Evolutionary conservation across 1,284 basidiomycete genomes (phyloP), one percentile per base, ranked within the genome.

Genomic region (Dichomitus squalens): DNA sequence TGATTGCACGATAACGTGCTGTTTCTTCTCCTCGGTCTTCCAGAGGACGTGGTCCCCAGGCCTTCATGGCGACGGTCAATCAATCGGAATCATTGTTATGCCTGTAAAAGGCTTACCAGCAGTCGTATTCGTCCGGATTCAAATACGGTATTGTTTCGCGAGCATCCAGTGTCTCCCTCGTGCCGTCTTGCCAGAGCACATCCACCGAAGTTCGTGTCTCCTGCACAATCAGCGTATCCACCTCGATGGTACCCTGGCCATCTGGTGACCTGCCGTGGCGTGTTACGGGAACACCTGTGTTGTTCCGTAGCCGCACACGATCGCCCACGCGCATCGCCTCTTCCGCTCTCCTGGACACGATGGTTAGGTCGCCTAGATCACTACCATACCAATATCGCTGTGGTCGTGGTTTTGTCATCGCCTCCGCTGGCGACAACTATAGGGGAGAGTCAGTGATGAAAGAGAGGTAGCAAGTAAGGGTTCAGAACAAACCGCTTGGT

Each of bases 41-140:
- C 91, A 95, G n/a, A 94, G 68, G 9, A 96, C 87, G 72, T 93
- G 87, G 66, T 97, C 94, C 27, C 95, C 95, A 3, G 95, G 95
- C 93, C 93, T 93, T 49, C 3, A 47, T 25, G 33, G 51, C 25
- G 47, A 46, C 46, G 31, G 33, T 44, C 23, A 35, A 31, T 47
- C 9, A 11, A 8, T 49, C 18, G 33, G 39, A 16, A 2, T 12
- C 2, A 20, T 20, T 31, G 11, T 38, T 38, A n/a, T 14, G 39
- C 7, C 21, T 51, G 11, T 21, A 12, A 27, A 38, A 40, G 14
- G 39, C 85, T 66, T 62, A 92, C 91, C 91, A 93, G 70, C 87
- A 92, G 69, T 93, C 91, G 68, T 91, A 90, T 70, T 93, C 91
- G 69, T 93, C 91, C 7, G 90, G 85, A 61, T 91, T 92, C 47